A percentile compares a stretch with the other conserved stretches of the same genome.
phyloP scores from a whole-genome alignment of 805 yeast genomes.

The Zygosaccharomyces kombuchaensis region DNA sequence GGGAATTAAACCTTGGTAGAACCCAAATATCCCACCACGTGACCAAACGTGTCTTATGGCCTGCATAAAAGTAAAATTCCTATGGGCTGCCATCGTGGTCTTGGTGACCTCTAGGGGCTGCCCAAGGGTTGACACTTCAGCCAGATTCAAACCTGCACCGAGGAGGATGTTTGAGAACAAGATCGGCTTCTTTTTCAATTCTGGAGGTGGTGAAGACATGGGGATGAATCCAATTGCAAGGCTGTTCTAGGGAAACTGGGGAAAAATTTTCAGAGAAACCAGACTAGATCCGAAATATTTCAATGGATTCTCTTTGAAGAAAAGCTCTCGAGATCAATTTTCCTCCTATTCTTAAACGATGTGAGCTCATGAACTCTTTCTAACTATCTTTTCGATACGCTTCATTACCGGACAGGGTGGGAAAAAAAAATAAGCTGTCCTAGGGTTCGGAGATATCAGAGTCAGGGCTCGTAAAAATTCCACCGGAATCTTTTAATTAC shows the following conservation, averaged over 20 bases:
- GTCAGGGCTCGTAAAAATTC: background rate
- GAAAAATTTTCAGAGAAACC: background rate
- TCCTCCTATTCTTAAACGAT: background rate
- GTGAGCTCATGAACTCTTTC: background rate
- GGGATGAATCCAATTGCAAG: background rate
- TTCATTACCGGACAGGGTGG: background rate
- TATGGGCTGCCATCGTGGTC: conserved; percentile 98
- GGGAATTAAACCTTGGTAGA: conserved; percentile 95
- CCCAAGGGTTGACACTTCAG: conserved; percentile 91
- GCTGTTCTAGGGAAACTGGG: background rate
- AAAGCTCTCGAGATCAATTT: background rate
- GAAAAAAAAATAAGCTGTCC: background rate
- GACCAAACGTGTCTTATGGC: conserved; percentile 80
- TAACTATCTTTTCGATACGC: background rate
- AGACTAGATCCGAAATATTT: background rate
- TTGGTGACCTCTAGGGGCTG: conserved; percentile 95
- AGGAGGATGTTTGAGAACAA: conserved; percentile 83
- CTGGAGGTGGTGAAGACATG: conserved; percentile 16
- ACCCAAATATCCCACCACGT: conserved; percentile 88
- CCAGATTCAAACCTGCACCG: conserved; percentile 90
- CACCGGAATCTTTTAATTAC: background rate
- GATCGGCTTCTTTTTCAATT: conserved; percentile 74
- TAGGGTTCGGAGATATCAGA: background rate
- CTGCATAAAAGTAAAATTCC: conserved; percentile 60
- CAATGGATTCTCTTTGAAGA: background rate